Evolutionary conservation across 352 stramenopile genomes (phyloP).

Genomic region (Phytopythium cucurbitacearum): DNA sequence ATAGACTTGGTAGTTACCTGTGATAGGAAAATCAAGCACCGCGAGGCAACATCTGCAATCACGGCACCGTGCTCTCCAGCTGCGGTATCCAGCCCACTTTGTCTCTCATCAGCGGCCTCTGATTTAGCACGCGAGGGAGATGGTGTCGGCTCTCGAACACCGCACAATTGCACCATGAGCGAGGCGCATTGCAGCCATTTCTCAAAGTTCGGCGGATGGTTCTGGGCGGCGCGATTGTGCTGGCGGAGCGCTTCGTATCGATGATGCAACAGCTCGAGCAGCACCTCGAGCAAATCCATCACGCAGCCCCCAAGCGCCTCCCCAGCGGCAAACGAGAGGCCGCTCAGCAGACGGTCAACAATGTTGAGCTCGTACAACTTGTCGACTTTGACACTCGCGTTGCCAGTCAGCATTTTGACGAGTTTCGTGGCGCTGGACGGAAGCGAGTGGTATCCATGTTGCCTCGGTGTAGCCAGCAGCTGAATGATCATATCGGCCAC

Average conservation of each 20-base stretch:
- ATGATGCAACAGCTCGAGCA: slow-evolving; percentile 31
- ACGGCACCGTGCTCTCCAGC: slow-evolving; percentile 6
- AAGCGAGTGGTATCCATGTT: slow-evolving; percentile 19
- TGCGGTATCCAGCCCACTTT: background rate
- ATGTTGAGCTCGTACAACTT: slow-evolving; percentile 30
- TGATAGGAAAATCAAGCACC: slow-evolving; percentile 55
- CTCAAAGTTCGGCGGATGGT: slow-evolving; percentile 20
- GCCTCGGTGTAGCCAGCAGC: slow-evolving; percentile 25
- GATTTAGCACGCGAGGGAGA: background rate
- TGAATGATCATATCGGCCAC: slow-evolving; percentile 20
- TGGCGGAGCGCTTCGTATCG: slow-evolving; percentile 22
- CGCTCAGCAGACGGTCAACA: slow-evolving; percentile 14
- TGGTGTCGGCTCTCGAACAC: slow-evolving; percentile 5
- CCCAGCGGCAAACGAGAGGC: slow-evolving; percentile 17
- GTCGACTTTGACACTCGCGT: too few relatives aligned
- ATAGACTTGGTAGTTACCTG: slow-evolving; percentile 30
- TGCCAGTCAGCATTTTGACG: slow-evolving; percentile 19
- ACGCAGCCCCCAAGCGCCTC: slow-evolving; percentile 9
- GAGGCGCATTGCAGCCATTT: slow-evolving; percentile 17
- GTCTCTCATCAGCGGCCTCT: background rate
- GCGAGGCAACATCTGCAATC: slow-evolving; percentile 36
- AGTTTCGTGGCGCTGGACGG: slow-evolving; percentile 30
- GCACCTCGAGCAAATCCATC: slow-evolving; percentile 24
- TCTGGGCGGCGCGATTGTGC: background rate
- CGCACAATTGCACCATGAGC: slow-evolving; percentile 36